phyloP scores from a whole-genome alignment of 1,139 yeast genomes.

The Scheffersomyces insectosa region DNA sequence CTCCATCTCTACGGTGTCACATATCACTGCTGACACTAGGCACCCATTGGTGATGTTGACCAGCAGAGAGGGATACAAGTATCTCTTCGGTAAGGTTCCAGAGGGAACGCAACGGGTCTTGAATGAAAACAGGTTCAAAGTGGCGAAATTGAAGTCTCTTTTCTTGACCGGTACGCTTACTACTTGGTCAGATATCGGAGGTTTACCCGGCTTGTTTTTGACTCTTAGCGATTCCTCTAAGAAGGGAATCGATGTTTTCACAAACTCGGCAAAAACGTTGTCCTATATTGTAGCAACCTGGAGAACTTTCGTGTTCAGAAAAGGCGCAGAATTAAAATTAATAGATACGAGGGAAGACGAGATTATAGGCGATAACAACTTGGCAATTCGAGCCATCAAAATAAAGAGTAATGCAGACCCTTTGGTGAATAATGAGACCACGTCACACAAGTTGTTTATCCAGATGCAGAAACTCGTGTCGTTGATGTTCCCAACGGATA shows the following conservation, averaged over 20 bases:
- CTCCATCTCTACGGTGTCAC: slow-evolving; percentile 46
- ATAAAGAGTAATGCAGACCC: slow-evolving; percentile 14
- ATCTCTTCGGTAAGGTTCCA: slow-evolving; percentile 75
- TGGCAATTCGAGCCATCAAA: slow-evolving; percentile 55
- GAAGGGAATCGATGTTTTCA: slow-evolving; percentile 41
- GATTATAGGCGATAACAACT: slow-evolving; percentile 49
- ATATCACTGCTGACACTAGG: slow-evolving; percentile 59
- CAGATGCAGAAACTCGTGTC: slow-evolving; percentile 37
- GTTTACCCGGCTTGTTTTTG: slow-evolving; percentile 84
- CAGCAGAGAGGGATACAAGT: slow-evolving; percentile 54
- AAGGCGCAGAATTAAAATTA: slow-evolving; percentile 62
- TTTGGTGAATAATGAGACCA: background rate
- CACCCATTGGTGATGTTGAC: slow-evolving; percentile 61
- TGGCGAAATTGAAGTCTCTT: slow-evolving; percentile 60
- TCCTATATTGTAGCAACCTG: slow-evolving; percentile 70
- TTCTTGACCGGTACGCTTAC: slow-evolving; percentile 73
- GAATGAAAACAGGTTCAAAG: slow-evolving; percentile 53
- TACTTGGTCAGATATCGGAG: slow-evolving; percentile 76
- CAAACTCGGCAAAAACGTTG: slow-evolving; percentile 39
- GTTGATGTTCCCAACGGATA: slow-evolving; percentile 53
- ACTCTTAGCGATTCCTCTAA: slow-evolving; percentile 84
- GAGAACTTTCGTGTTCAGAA: slow-evolving; percentile 87
- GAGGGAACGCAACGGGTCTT: slow-evolving; percentile 84
- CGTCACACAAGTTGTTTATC: slow-evolving; percentile 6
- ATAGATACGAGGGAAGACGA: slow-evolving; percentile 35